These are phyloP conservation scores for Gnomoniopsis smithogilvyi DNA, from an alignment of 2,329 filamentous ascomycete genomes.

Conservation along the genomic window DNA sequence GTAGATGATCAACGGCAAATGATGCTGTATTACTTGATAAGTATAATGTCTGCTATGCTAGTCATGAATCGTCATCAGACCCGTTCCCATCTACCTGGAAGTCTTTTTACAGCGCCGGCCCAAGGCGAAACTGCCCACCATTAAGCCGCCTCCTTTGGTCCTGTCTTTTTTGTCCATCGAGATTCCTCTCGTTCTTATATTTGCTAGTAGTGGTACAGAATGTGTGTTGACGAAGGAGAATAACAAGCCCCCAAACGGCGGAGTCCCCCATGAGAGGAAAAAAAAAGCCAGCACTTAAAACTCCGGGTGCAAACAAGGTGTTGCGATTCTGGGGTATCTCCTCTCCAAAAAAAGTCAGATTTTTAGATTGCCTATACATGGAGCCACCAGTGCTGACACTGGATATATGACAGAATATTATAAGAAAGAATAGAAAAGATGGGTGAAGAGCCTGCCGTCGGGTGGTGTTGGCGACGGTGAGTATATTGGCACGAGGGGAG, in stretches of 20 bases:
- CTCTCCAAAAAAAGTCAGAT: conserved; percentile 10
- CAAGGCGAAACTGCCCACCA: not conserved
- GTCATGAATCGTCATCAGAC: not conserved
- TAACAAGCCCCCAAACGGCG: conserved; percentile 5
- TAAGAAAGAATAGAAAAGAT: not conserved
- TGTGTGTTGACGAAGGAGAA: not conserved
- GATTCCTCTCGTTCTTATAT: not conserved
- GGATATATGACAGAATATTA: not conserved
- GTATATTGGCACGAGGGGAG: not conserved
- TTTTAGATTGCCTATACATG: not conserved
- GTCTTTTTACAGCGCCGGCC: not conserved
- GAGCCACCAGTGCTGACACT: conserved; percentile 3
- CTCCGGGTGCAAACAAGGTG: conserved; percentile 13
- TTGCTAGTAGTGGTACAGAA: conserved; percentile 4
- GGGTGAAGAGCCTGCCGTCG: conserved; percentile 2
- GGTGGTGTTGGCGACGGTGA: conserved; percentile 5
- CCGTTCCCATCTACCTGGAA: not conserved
- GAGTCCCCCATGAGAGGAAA: not conserved
- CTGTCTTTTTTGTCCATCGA: conserved; percentile 2
- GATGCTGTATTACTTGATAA: not conserved
- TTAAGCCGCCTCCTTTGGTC: not conserved
- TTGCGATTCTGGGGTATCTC: conserved; percentile 16
- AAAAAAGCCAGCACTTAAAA: conserved; percentile 6
- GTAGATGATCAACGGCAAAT: not conserved
- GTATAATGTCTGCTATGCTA: not conserved